Conservation (phyloP, 1,284 basidiomycete species). For the Somion occarium region DNA sequence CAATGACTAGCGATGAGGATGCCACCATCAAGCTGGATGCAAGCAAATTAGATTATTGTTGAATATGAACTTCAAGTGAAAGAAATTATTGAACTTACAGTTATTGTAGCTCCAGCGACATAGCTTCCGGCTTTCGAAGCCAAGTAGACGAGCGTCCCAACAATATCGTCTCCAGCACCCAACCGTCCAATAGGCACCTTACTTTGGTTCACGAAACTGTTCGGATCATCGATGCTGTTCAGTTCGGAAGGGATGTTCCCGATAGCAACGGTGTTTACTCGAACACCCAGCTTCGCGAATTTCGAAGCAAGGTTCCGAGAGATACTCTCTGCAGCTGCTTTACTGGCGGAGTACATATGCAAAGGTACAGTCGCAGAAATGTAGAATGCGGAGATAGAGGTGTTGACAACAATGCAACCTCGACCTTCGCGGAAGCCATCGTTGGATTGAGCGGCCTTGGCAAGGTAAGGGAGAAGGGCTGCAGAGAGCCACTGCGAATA, state of each 20-base stretch:
- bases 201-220: slow-evolving; percentile 14
- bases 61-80: too few species aligned
- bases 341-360: slow-evolving; percentile 17
- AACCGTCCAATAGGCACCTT: slow-evolving; percentile 15
- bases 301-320: slow-evolving; percentile 18
- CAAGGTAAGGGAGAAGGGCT: slow-evolving; percentile 16
- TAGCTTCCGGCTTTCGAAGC: slow-evolving; percentile 16
- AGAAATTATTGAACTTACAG: slow-evolving; percentile 7
- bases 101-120: slow-evolving; percentile 15
- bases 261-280: slow-evolving; percentile 18
- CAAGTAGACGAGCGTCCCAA: slow-evolving; percentile 16
- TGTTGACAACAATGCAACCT: slow-evolving; percentile 17
- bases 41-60: too few species aligned
- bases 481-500: slow-evolving; percentile 17
- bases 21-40: neutral
- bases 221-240: slow-evolving; percentile 13
- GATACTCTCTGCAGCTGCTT: slow-evolving; percentile 17
- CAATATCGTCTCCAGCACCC: slow-evolving; percentile 17
- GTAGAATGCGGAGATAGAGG: slow-evolving; percentile 18
- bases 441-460: slow-evolving; percentile 11
- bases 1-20: neutral
- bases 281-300: slow-evolving; percentile 18
- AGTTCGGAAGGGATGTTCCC: slow-evolving; percentile 17
- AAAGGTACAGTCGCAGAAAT: slow-evolving; percentile 6
- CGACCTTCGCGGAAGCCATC: slow-evolving; percentile 14